Evolutionary conservation across 1,284 basidiomycete species (phyloP).

Genomic region (Trametes sp.): DNA sequence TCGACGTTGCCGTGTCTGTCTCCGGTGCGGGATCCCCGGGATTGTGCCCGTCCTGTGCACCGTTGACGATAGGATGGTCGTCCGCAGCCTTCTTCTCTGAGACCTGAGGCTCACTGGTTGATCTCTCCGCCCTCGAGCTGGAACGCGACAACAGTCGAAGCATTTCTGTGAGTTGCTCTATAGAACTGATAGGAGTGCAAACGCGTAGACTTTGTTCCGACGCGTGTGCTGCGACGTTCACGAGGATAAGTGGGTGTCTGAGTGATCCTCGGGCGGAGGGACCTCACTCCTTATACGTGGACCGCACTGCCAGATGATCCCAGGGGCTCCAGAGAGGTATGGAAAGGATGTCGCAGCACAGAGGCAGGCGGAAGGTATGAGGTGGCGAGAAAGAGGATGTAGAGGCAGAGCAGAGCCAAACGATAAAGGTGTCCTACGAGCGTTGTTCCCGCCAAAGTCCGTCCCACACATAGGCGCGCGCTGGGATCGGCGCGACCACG

Average conservation of each 20-base stretch:
- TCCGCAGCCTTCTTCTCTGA: background rate
- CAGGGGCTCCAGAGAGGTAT: background rate
- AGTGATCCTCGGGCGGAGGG: no score
- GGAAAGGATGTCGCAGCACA: background rate
- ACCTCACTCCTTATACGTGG: background rate
- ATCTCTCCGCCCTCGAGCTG: constrained; percentile 3
- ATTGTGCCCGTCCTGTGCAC: no score
- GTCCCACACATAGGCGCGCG: background rate
- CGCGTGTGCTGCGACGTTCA: background rate
- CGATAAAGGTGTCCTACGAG: constrained; percentile 4
- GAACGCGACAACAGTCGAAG: constrained; percentile 4
- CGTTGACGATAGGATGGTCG: background rate
- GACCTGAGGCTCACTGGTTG: background rate
- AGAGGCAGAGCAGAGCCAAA: constrained; percentile 6
- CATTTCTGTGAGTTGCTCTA: background rate
- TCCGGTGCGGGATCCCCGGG: background rate
- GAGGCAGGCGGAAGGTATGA: background rate
- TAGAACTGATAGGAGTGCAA: background rate
- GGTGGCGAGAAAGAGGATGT: background rate
- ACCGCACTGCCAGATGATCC: background rate
- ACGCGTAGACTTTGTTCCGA: background rate
- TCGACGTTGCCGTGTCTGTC: background rate
- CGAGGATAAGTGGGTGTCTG: no score
- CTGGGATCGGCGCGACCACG: background rate
- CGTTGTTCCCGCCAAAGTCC: background rate